Evolutionary conservation across 305 asterid species (phyloP).

Genomic region (Rubia peregrina): DNA sequence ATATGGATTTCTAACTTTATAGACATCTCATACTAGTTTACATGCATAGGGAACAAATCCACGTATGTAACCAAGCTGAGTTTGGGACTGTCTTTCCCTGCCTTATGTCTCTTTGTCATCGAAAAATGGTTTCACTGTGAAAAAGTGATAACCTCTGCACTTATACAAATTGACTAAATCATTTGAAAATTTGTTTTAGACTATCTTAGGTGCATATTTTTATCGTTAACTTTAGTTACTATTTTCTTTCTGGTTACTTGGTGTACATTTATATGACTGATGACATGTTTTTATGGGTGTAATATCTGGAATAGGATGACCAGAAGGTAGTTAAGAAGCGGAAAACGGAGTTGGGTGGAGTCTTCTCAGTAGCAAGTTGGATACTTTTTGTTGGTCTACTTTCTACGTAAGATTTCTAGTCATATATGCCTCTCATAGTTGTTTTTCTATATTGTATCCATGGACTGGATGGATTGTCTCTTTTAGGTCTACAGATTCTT

Average conservation of each 20-base stretch:
- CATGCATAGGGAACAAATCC: background rate
- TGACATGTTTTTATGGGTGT: background rate
- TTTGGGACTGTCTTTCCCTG: background rate
- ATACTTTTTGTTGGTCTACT: slow-evolving; percentile 81
- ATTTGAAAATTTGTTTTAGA: background rate
- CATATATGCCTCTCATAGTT: background rate
- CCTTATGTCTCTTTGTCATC: background rate
- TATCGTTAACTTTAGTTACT: background rate
- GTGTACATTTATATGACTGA: background rate
- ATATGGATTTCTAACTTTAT: background rate
- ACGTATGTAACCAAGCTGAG: background rate
- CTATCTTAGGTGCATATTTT: background rate
- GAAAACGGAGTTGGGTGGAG: slow-evolving; percentile 93
- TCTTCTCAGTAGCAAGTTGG: slow-evolving; percentile 87
- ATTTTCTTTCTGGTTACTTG: background rate
- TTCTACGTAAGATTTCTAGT: slow-evolving; percentile 46
- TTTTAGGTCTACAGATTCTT: background rate
- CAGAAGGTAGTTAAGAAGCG: slow-evolving; percentile 68
- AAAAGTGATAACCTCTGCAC: background rate
- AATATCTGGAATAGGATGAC: slow-evolving; percentile 32
- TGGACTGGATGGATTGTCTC: background rate
- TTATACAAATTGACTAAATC: background rate
- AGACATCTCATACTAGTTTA: background rate
- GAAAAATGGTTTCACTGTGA: background rate
- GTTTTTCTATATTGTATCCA: background rate